These are phyloP conservation scores for Cylindrotheca closterium DNA, from an alignment of 108 stramenopile genomes.

Conservation along the genomic window DNA sequence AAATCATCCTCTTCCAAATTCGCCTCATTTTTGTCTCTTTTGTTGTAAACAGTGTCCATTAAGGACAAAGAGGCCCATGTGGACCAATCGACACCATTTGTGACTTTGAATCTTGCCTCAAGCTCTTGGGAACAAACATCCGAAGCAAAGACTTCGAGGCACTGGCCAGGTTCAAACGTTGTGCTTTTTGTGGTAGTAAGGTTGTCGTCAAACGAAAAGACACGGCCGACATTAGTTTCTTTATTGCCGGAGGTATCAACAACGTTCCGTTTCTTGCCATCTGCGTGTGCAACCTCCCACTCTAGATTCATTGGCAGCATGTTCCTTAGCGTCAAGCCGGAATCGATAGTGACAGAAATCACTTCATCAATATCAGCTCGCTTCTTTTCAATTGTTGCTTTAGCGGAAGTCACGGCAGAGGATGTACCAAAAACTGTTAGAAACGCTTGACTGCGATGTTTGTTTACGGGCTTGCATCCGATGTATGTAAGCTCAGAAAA, in stretches of 20 bases:
- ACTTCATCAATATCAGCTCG: conserved; percentile 17
- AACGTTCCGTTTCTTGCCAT: conserved; percentile 2
- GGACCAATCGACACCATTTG: conserved; percentile 29
- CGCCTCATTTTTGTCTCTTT: conserved; percentile 5
- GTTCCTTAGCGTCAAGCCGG: conserved; percentile 51
- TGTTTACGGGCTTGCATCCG: conserved; percentile 9
- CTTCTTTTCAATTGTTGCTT: background rate
- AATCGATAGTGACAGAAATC: conserved; percentile 43
- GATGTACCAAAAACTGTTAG: conserved; percentile 26
- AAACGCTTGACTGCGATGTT: conserved; percentile 6
- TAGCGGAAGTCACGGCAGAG: background rate
- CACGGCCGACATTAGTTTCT: background rate
- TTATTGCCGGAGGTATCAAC: conserved; percentile 15
- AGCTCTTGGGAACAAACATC: conserved; percentile 10
- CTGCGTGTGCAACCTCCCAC: conserved; percentile 28
- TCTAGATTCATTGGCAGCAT: conserved; percentile 49
- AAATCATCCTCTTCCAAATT: conserved; percentile 7
- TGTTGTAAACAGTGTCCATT: background rate
- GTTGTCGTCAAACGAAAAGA: conserved; percentile 10
- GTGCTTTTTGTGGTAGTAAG: background rate
- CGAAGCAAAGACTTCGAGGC: conserved; percentile 40
- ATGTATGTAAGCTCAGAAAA: conserved; percentile 16
- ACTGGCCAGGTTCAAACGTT: conserved; percentile 30
- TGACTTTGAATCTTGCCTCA: conserved; percentile 20
- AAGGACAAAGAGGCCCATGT: conserved; percentile 29